Evolutionary conservation across 1,284 basidiomycete species (phyloP).

Genomic region (Papiliotrema nemorosa): DNA sequence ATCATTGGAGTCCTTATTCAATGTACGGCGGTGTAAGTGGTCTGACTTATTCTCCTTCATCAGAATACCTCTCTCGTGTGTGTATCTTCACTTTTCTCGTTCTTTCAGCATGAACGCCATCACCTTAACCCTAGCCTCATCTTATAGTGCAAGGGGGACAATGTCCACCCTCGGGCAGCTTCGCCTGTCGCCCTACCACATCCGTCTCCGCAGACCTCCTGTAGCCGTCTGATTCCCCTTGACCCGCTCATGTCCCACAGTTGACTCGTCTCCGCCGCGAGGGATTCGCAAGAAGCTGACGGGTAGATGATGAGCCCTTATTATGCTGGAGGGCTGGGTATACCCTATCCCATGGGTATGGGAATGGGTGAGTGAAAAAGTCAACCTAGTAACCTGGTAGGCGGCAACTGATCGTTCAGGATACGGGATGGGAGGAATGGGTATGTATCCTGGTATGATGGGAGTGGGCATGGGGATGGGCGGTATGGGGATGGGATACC

Average conservation of each 20-base stretch:
- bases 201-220: too few relatives aligned
- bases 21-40: conserved; percentile 9
- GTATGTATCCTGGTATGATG: conserved; percentile 21
- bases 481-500: conserved; percentile 28
- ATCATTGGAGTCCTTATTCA: conserved; percentile 13
- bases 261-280: conserved; percentile 1
- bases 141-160: too few relatives aligned
- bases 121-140: too few relatives aligned
- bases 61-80: conserved; percentile 4
- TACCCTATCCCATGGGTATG: conserved; percentile 33
- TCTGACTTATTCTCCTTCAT: neutral
- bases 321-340: conserved; percentile 35
- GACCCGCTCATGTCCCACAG: neutral
- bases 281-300: conserved; percentile 1
- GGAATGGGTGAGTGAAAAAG: conserved; percentile 28
- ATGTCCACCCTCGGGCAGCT: too few relatives aligned
- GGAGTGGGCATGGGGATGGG: too few relatives aligned
- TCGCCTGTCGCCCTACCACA: too few relatives aligned
- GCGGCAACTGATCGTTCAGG: too few relatives aligned
- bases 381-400: too few relatives aligned
- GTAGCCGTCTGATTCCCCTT: too few relatives aligned
- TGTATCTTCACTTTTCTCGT: conserved; percentile 1
- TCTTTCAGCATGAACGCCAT: neutral
- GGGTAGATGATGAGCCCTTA: conserved; percentile 30
- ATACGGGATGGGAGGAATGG: conserved; percentile 16